Evolutionary conservation across 495 filamentous ascomycete genomes (phyloP), one percentile per base, ranked within the genome.

Genomic region (Neurospora sp.): DNA sequence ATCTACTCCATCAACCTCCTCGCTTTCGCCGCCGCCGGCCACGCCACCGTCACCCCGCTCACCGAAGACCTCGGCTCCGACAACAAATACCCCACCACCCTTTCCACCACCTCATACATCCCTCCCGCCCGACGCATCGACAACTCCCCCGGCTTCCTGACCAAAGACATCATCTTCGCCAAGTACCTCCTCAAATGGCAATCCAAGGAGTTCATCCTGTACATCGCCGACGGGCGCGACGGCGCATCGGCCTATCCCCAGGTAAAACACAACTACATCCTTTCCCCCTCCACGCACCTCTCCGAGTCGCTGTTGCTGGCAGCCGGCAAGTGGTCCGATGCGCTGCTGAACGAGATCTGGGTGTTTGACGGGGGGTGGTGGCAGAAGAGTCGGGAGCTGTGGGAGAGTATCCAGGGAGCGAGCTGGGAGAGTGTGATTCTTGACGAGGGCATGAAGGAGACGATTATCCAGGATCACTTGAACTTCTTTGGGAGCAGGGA

Each of bases 391-490:
- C 76, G 75, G 7, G 87, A 87, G 74, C 84, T 92, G 14, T 92
- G 82, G 80, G 70, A 86, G 44, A 86, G 84, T 71, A 82, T 91
- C 40, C 81, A 85, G 75, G 84, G 86, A 37, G 79, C 86, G 3
- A 79, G 81, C 38, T 92, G 90, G 90, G 86, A 88, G 4, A 85
- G 88, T 71, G 90, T 92, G 14, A 91, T 92, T 44, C 81, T 92
- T n/a, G 87, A 90, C 45, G 78, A 82, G 53, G 80, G 81, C 53
- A 89, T 90, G 84, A 92, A 92, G 79, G 82, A 83, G 68, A 79
- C 82, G 16, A 83, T 92, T 48, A 87, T 88, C 35, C 75, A 82
- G 8, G 90, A 92, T 78, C 86, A 90, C 17, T 77, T 83, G 35
- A 83, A 83, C 59, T 92, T 92, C 79, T 92, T 90, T 77, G 81